Evolutionary conservation across 129 eudicot genomes (phyloP).

Genomic region (Centaurea solstitialis): DNA sequence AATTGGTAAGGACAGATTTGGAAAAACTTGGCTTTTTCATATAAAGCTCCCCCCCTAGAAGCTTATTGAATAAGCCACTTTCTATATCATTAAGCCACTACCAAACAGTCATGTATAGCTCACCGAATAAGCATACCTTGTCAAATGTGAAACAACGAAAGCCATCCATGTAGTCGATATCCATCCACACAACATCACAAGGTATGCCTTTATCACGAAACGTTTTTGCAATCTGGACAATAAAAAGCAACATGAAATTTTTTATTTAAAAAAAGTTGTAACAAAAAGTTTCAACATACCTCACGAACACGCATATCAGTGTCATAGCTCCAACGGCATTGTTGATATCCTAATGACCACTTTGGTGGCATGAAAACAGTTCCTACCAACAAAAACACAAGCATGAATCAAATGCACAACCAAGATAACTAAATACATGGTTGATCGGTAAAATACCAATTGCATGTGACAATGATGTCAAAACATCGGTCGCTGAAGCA

Average conservation of each 20-base stretch:
- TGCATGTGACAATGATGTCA: conserved; percentile 75
- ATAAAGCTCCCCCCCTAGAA: too few species aligned
- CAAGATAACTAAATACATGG: neutral
- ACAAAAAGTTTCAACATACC: conserved; percentile 43
- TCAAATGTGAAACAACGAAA: conserved; percentile 95
- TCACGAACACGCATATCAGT: conserved; percentile 82
- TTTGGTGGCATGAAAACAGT: conserved; percentile 97
- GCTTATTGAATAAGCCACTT: too few species aligned
- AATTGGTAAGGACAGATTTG: too few species aligned
- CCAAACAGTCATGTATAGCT: too few species aligned
- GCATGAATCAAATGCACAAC: neutral
- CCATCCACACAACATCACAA: conserved; percentile 99
- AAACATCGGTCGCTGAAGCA: conserved; percentile 73
- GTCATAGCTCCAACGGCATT: conserved; percentile 96
- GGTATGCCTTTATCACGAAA: conserved; percentile 90
- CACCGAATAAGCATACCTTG: conserved; percentile 35
- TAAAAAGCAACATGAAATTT: neutral
- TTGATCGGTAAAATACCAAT: conserved; percentile 51
- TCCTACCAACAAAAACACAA: conserved; percentile 39
- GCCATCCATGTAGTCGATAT: conserved; percentile 97
- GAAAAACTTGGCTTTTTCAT: too few species aligned
- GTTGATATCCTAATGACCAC: conserved; percentile 96
- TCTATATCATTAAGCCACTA: too few species aligned
- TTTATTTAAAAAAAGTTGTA: neutral
- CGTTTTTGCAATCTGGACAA: conserved; percentile 78